Conservation (phyloP, 768 basidiomycete species). For the Pleurotus eryngii region DNA sequence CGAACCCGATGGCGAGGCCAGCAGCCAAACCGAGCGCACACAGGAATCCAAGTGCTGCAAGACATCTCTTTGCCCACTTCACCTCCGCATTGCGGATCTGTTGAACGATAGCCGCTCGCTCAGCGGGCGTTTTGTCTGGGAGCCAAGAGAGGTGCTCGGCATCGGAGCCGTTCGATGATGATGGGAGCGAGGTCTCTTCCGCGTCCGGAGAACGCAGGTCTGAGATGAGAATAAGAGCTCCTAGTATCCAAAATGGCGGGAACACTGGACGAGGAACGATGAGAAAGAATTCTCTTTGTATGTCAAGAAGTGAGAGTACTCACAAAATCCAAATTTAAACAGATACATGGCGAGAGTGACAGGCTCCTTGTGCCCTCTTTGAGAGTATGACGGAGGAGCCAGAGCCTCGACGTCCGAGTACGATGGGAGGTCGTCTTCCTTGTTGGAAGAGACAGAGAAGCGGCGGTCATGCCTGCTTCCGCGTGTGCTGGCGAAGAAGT, state of each 20-base stretch:
- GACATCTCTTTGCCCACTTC: constrained; percentile 56
- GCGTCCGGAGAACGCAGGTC: constrained; percentile 33
- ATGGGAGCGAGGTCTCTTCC: neutral
- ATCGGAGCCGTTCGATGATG: neutral
- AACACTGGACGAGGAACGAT: constrained; percentile 29
- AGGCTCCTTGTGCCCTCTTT: constrained; percentile 28
- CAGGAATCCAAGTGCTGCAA: constrained; percentile 51
- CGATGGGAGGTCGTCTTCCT: constrained; percentile 8
- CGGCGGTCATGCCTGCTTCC: constrained; percentile 1
- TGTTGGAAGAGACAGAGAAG: neutral
- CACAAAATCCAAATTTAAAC: constrained; percentile 49
- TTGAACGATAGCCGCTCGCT: constrained; percentile 41
- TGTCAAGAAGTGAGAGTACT: constrained; percentile 16
- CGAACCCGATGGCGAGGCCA: constrained; percentile 28
- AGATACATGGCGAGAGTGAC: constrained; percentile 40
- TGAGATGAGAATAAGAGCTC: constrained; percentile 34
- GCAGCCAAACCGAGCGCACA: constrained; percentile 29
- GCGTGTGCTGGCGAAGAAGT: constrained; percentile 2
- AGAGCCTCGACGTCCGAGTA: constrained; percentile 3
- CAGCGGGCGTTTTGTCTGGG: constrained; percentile 51
- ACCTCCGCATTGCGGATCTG: constrained; percentile 46
- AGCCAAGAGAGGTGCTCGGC: constrained; percentile 35
- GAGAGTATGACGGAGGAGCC: neutral
- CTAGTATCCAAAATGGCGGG: constrained; percentile 45
- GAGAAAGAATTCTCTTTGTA: neutral